Evolutionary conservation across 2,329 filamentous ascomycete species (phyloP), one percentile per base, ranked within the genome.

Genomic region (Pseudogymnoascus sp.): DNA sequence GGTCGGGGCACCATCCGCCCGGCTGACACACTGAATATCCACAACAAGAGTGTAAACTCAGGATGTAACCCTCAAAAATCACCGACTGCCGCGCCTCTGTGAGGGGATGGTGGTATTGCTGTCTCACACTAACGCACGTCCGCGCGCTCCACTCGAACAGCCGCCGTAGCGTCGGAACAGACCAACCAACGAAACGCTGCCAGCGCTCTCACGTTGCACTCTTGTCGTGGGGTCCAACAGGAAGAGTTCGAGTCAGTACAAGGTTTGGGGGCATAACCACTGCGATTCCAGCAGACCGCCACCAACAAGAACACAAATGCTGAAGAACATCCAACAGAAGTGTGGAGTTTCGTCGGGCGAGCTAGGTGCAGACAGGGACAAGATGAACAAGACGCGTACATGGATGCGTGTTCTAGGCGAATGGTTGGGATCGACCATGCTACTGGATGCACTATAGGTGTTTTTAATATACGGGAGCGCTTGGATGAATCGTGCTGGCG

Each of bases 241-340:
- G 48, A 27, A 33, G 48, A 33, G 29, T 55, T 55, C 48, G 27
- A 55, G 48, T 55, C 27, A 5, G 33, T n/a, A 55, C 48, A 55
- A 55, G 48, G 48, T 55, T 55, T 55, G 27, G 48, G 48, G 48
- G 48, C 48, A 55, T 55, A 55, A 55, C n/a, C 48, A 55, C 48
- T 5, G 29, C 8, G 15, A 55, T 55, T 17, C 48, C 4, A 15
- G 48, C 17, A 33, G n/a, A 55, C 48, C 48, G 48, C 48, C 27
- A 8, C 48, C 48, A 55, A 55, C 48, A 33, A 21, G 21, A 21
- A 21, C 21, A 21, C 21, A 21, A 21, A 6, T 5, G 48, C 5
- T 55, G 48, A 55, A 55, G 48, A 55, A 17, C 12, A 17, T 6
- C 44, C 48, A 55, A 55, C 25, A 33, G 8, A 55, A 33, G n/a